These are phyloP conservation scores for Apocynum venetum DNA, from an alignment of 257 asterid species.

Conservation along the genomic window DNA sequence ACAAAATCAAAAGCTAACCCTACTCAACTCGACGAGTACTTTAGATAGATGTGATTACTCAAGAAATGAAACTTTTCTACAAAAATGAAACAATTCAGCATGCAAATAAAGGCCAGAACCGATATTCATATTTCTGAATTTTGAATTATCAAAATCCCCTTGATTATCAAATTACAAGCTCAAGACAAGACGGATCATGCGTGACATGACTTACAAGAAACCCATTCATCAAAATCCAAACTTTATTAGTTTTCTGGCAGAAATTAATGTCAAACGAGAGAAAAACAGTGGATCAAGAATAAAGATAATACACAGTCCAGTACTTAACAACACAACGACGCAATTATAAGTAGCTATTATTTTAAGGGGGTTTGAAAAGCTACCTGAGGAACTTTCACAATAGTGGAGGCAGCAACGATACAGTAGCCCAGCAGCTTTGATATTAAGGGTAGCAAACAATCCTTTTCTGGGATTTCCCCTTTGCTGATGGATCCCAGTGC, in stretches of 20 bases:
- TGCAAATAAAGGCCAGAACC: neutral
- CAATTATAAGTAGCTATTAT: neutral
- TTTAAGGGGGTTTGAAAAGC: constrained; percentile 7
- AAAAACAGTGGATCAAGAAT: constrained; percentile 16
- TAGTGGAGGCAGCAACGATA: constrained; percentile 94
- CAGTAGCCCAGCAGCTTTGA: constrained; percentile 90
- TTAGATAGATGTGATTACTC: neutral
- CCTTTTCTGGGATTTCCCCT: constrained; percentile 84
- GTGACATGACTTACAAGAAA: neutral
- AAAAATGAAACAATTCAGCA: neutral
- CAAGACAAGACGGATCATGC: neutral
- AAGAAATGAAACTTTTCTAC: constrained; percentile 3
- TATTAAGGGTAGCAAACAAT: constrained; percentile 83
- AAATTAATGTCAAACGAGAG: neutral
- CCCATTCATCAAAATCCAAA: constrained; percentile 16
- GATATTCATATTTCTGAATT: too few species aligned
- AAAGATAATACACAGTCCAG: neutral
- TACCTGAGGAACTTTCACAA: constrained; percentile 96
- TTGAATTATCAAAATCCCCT: neutral
- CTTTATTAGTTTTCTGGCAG: constrained; percentile 4
- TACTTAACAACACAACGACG: neutral
- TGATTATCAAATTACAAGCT: neutral
- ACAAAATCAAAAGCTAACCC: neutral
- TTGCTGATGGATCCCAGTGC: constrained; percentile 66
- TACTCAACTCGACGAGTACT: neutral